Percentiles rank a stretch among this genome's conserved stretches.
These are phyloP conservation scores for Entomortierella parvispora DNA, from an alignment of 192 early-diverging fungal species.

Conservation along the genomic window DNA sequence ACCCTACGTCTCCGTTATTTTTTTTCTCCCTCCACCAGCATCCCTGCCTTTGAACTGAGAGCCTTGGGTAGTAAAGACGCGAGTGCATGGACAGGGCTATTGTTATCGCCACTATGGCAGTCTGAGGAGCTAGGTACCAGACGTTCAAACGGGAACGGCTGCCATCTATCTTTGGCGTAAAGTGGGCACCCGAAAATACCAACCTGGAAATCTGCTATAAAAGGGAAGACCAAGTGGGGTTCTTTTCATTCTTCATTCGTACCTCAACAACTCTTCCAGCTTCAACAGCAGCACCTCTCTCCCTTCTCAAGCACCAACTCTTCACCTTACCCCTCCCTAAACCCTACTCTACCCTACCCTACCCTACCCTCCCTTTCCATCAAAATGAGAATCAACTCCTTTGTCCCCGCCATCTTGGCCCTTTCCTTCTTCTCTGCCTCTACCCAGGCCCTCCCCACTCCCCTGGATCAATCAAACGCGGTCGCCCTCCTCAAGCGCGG, in stretches of 20 bases:
- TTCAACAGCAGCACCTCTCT: not conserved
- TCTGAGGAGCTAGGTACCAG: too few relatives aligned
- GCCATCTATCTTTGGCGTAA: too few relatives aligned
- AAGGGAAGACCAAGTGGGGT: too few relatives aligned
- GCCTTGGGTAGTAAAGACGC: too few relatives aligned
- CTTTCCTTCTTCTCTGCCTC: constrained; percentile 37
- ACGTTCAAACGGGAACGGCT: too few relatives aligned
- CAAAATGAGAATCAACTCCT: constrained; percentile 35
- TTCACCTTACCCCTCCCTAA: not conserved
- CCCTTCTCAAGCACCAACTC: not conserved
- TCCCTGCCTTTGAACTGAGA: too few relatives aligned
- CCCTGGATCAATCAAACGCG: constrained; percentile 8
- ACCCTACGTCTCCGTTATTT: too few relatives aligned
- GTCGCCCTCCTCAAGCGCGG: constrained; percentile 26
- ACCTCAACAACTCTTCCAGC: constrained; percentile 9
- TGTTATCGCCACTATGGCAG: too few relatives aligned
- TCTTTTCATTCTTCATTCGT: constrained; percentile 27
- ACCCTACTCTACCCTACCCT: not conserved
- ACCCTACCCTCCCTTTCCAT: not conserved
- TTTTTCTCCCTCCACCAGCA: too few relatives aligned
- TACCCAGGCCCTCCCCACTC: constrained; percentile 29
- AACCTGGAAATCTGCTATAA: too few relatives aligned
- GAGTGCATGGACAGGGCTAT: too few relatives aligned
- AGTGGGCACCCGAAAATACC: too few relatives aligned
- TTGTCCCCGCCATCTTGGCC: constrained; percentile 36